These are phyloP conservation scores for Hylodesmum podocarpum DNA, from an alignment of 306 rosid species.

Conservation along the genomic window DNA sequence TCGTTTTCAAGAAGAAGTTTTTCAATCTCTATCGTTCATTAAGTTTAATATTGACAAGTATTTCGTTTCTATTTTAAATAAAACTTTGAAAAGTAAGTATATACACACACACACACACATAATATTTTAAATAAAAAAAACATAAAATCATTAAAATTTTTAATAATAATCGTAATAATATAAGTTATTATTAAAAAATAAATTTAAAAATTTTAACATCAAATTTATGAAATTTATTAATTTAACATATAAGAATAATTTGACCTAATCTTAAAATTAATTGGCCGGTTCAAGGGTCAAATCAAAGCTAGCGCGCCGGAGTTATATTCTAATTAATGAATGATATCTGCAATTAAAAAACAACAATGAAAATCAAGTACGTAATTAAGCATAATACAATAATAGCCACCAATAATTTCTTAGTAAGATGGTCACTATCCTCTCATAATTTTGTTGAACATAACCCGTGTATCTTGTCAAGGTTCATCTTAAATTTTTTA, in stretches of 20 bases:
- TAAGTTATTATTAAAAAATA: not conserved
- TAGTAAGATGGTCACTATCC: slow-evolving; percentile 30
- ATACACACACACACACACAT: not conserved
- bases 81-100: not conserved
- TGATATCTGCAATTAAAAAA: not conserved
- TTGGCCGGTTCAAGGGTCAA: slow-evolving; percentile 33
- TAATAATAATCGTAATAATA: not conserved
- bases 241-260: not conserved
- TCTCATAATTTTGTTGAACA: slow-evolving; percentile 31
- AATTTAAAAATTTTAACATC: not conserved
- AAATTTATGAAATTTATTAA: not conserved
- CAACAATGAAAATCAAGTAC: slow-evolving; percentile 2
- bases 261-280: slow-evolving; percentile 8
- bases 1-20: not conserved
- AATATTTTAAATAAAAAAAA: not conserved
- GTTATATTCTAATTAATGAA: slow-evolving; percentile 3
- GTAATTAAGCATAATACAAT: slow-evolving; percentile 3
- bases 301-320: slow-evolving; percentile 24
- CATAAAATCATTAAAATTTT: not conserved
- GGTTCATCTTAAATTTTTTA: slow-evolving; percentile 1
- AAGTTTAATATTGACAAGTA: not conserved
- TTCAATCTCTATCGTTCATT: not conserved
- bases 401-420: slow-evolving; percentile 18
- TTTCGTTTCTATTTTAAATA: not conserved
- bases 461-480: slow-evolving; percentile 11